Conservation (phyloP, 495 filamentous ascomycete genomes). For the Neurospora intermedia region DNA sequence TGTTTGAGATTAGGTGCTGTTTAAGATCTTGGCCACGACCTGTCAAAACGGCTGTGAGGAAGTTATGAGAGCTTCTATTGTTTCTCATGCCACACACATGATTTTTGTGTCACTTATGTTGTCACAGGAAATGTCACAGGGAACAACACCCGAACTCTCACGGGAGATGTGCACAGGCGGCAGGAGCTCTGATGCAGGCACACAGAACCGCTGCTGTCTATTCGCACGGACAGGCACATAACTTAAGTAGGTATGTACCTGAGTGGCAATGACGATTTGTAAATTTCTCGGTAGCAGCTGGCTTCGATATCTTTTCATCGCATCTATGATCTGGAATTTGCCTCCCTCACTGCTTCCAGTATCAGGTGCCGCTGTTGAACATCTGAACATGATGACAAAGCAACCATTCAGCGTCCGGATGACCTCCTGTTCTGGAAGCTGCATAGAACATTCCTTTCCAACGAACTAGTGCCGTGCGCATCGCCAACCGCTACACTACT, state of each 20-base stretch:
- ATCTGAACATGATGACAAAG: neutral
- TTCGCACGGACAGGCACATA: neutral
- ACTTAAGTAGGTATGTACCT: neutral
- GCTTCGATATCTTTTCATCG: neutral
- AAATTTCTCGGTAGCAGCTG: neutral
- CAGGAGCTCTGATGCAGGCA: neutral
- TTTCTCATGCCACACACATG: neutral
- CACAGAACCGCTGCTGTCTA: neutral
- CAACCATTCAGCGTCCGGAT: neutral
- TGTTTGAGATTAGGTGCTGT: neutral
- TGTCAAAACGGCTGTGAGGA: neutral
- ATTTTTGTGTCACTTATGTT: neutral
- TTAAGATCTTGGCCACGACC: neutral
- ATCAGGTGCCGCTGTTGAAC: neutral
- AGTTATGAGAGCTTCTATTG: neutral
- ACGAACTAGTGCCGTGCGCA: neutral
- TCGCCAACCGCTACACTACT: neutral
- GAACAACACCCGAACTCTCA: neutral
- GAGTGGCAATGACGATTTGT: neutral
- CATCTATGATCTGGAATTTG: neutral
- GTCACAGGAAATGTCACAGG: neutral
- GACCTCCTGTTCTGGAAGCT: neutral
- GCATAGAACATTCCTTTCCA: neutral
- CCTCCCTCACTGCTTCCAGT: neutral
- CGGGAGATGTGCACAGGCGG: neutral